A percentile compares a stretch with the other conserved stretches of the same genome.
Evolutionary conservation across 345 rosid genomes (phyloP).

Genomic region (Bruguiera parviflora): DNA sequence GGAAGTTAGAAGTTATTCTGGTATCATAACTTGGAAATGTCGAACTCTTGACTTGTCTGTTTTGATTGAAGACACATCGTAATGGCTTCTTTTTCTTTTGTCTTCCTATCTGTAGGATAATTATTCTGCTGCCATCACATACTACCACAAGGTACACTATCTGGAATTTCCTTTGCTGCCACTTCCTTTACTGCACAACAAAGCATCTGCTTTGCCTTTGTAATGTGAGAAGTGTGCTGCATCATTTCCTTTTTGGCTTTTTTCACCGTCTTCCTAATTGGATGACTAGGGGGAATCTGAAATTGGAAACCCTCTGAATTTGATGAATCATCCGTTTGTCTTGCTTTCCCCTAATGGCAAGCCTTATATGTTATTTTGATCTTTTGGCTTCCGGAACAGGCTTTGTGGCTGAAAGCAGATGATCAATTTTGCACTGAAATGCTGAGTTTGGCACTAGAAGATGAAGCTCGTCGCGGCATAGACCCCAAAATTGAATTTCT

Average conservation of each 20-base stretch:
- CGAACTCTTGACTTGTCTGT: not conserved
- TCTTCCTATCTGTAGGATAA: constrained; percentile 47
- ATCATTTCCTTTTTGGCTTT: too few species aligned
- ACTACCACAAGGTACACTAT: constrained; percentile 68
- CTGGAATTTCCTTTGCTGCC: not conserved
- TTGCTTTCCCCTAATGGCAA: not conserved
- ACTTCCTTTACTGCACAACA: not conserved
- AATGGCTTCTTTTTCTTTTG: not conserved
- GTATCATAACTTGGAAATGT: too few species aligned
- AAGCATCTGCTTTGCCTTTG: not conserved
- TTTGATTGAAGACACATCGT: constrained; percentile 6
- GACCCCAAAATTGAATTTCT: constrained; percentile 52
- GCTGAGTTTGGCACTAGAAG: constrained; percentile 69
- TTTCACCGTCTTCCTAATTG: not conserved
- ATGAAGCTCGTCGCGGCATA: constrained; percentile 60
- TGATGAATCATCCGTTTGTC: not conserved
- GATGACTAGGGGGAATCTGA: not conserved
- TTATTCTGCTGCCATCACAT: constrained; percentile 72
- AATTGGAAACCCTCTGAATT: not conserved
- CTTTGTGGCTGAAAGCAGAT: constrained; percentile 73
- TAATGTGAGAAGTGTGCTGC: not conserved
- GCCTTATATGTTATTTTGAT: not conserved
- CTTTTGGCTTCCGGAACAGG: constrained; percentile 38
- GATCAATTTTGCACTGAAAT: constrained; percentile 87
- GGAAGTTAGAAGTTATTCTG: too few species aligned